Evolutionary conservation across 1,284 basidiomycete genomes (phyloP), one percentile per base, ranked within the genome.

Genomic region (Neonothopanus nambi): DNA sequence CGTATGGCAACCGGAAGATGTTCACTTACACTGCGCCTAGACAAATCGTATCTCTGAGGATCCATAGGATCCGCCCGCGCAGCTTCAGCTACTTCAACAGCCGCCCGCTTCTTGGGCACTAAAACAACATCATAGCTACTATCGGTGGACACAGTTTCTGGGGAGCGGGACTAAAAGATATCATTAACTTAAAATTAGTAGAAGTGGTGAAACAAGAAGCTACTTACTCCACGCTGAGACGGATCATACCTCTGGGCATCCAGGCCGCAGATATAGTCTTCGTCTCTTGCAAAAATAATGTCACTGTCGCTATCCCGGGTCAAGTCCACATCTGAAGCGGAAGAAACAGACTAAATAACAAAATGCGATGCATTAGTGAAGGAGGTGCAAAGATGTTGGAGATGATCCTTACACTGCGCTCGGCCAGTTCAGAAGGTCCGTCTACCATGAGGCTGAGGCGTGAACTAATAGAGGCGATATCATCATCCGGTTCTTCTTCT

Each of bases 1-100:
- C n/a, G 49, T 33, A 26, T 51, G 40, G 18, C 36, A 51, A 13
- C 40, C 36, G 35, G 20, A 12, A 50, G 39, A 9, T 38, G 38
- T 9, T 39, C 48, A 12, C 42, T 17, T 9, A 51, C 49, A n/a
- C 9, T 8, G 13, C 48, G 39, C 35, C 35, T 42, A 18, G 48
- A 50, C 8, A 21, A 21, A 28, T 50, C 39, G n/a, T 35, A 50
- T 41, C 48, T 37, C 38, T 50, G 48, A 33, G 38, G 39, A 35
- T 50, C 39, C 48, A 50, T 41, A 40, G 42, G 48, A 26, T 21
- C 42, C 21, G 7, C 26, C 20, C 39, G 48, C 13, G 39, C 28
- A 15, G 24, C 12, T 33, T 41, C 48, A 13, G 5, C 18, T 18
- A 41, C 18, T 9, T 30, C 26, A 15, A 23, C 42, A 18, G 18